These are phyloP conservation scores for Phytopythium delawarense DNA, from an alignment of 352 stramenopile genomes.

Conservation along the genomic window DNA sequence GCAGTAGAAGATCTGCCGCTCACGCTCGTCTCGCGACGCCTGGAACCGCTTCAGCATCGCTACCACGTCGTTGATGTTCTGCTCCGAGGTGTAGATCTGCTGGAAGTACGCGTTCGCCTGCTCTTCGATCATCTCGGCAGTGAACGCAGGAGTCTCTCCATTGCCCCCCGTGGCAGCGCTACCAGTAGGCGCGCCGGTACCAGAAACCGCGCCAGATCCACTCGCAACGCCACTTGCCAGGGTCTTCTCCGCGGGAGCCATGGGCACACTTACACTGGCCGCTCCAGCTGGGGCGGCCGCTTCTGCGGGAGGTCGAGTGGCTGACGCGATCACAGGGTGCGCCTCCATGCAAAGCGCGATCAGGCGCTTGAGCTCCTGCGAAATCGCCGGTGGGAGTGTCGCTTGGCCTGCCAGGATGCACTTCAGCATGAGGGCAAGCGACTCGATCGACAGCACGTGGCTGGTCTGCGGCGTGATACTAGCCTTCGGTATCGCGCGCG, in stretches of 20 bases:
- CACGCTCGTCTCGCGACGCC: conserved; percentile 90
- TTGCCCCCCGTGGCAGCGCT: conserved; percentile 9
- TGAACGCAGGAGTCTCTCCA: conserved; percentile 48
- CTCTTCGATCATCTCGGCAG: conserved; percentile 97
- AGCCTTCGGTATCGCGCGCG: conserved; percentile 75
- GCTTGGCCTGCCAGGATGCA: conserved; percentile 71
- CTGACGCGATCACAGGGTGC: conserved; percentile 73
- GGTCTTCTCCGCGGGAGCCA: background rate
- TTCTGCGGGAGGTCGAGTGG: conserved; percentile 47
- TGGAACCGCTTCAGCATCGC: conserved; percentile 99
- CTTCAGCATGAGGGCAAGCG: conserved; percentile 80
- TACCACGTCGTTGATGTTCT: conserved; percentile 97
- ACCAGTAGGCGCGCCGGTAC: background rate
- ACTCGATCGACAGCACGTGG: conserved; percentile 81
- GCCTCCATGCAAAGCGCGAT: conserved; percentile 81
- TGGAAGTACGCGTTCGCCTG: conserved; percentile 98
- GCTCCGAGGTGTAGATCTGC: conserved; percentile 98
- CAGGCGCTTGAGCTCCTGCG: conserved; percentile 79
- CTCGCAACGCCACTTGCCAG: conserved; percentile 7
- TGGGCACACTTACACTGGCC: background rate
- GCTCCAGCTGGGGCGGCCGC: conserved; percentile 8
- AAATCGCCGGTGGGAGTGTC: conserved; percentile 61
- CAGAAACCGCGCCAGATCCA: conserved; percentile 9
- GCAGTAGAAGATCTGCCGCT: conserved; percentile 99
- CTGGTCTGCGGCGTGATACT: conserved; percentile 77